These are phyloP conservation scores for Penicillium sclerotigenum DNA, from an alignment of 2,329 filamentous ascomycete species.

Conservation along the genomic window DNA sequence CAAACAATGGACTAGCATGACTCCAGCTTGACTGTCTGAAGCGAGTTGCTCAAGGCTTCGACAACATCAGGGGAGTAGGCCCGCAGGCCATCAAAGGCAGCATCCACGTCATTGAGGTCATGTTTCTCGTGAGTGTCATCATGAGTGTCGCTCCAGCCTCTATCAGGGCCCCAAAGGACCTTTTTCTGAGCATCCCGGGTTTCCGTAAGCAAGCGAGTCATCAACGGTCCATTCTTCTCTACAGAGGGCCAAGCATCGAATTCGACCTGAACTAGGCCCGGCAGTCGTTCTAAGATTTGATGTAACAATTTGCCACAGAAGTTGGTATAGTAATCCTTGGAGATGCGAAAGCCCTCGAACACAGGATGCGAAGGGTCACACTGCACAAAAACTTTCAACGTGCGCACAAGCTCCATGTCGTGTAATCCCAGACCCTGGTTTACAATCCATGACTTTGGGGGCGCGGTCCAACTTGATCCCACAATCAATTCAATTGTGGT, in stretches of 20 bases:
- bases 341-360: constrained; percentile 57
- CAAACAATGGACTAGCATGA: constrained; percentile 1
- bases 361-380: constrained; percentile 53
- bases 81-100: constrained; percentile 15
- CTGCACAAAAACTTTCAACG: constrained; percentile 57
- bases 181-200: constrained; percentile 33
- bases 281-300: constrained; percentile 50
- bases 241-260: constrained; percentile 58
- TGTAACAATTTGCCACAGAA: constrained; percentile 53
- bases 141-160: constrained; percentile 37
- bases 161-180: constrained; percentile 41
- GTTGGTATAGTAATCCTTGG: constrained; percentile 56
- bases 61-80: constrained; percentile 5
- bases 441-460: constrained; percentile 55
- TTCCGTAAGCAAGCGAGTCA: constrained; percentile 47
- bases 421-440: constrained; percentile 49
- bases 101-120: constrained; percentile 10
- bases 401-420: constrained; percentile 47
- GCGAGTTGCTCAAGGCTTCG: constrained; percentile 14
- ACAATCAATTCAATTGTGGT: constrained; percentile 55
- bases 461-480: constrained; percentile 58
- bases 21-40: constrained; percentile 14
- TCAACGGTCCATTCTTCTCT: constrained; percentile 49
- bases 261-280: constrained; percentile 50
- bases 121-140: constrained; percentile 12